Conservation (phyloP, 768 basidiomycete species). For the Auricularia sp. region DNA sequence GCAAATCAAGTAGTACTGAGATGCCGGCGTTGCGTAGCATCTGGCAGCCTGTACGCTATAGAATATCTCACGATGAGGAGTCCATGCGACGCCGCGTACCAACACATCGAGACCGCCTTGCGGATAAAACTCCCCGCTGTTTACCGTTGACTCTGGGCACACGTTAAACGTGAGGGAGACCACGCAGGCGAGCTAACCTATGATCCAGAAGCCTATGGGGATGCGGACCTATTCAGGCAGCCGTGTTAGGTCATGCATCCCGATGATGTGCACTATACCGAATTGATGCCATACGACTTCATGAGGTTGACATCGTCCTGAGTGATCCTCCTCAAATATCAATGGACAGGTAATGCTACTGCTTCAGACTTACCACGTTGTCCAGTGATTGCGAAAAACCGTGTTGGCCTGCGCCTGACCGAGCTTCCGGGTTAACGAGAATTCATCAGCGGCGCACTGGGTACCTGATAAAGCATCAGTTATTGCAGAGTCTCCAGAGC, state of each 20-base stretch:
- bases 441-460: background rate
- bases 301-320: background rate
- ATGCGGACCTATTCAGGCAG: background rate
- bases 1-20: slow-evolving; percentile 44
- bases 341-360: too few species aligned
- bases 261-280: background rate
- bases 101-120: background rate
- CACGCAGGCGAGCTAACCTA: background rate
- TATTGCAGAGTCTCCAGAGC: too few species aligned
- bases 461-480: background rate
- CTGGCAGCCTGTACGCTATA: background rate
- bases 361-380: too few species aligned
- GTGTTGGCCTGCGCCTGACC: background rate
- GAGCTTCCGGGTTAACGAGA: background rate
- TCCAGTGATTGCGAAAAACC: background rate
- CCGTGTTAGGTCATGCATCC: background rate
- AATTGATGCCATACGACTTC: background rate
- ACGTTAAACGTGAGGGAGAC: too few species aligned
- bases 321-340: background rate
- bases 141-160: background rate
- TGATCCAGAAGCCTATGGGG: background rate
- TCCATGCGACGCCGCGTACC: background rate
- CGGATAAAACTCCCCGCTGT: background rate
- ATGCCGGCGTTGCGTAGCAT: slow-evolving; percentile 21
- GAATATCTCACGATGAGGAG: too few species aligned